Conservation (phyloP, 768 basidiomycete species). For the Mycena albidolilacea region DNA sequence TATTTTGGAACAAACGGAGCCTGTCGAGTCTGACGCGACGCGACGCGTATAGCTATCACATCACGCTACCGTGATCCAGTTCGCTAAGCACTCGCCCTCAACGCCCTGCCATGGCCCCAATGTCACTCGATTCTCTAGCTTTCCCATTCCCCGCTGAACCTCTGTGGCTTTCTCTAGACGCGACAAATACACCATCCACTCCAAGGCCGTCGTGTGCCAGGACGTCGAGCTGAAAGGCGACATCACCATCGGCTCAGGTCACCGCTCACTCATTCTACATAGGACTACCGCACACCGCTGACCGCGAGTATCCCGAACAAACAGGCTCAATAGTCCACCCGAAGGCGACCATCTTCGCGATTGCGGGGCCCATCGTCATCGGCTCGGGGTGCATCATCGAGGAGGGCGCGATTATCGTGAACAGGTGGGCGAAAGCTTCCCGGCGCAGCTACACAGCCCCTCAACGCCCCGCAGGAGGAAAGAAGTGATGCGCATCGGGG, state of each 20-base stretch:
- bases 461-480: conserved; percentile 63
- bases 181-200: conserved; percentile 92
- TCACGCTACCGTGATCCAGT: conserved; percentile 11
- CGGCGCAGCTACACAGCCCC: background rate
- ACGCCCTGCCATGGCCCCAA: conserved; percentile 46
- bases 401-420: conserved; percentile 91
- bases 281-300: background rate
- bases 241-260: conserved; percentile 91
- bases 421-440: conserved; percentile 64
- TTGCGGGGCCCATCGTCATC: conserved; percentile 92
- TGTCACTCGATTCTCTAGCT: conserved; percentile 35
- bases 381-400: conserved; percentile 93
- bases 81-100: conserved; percentile 5
- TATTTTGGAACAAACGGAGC: too few species aligned
- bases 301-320: background rate
- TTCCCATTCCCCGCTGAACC: conserved; percentile 15
- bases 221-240: conserved; percentile 96
- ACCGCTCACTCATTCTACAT: background rate
- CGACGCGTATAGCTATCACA: background rate
- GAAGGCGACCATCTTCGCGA: conserved; percentile 93
- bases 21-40: background rate
- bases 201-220: conserved; percentile 91
- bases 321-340: conserved; percentile 92
- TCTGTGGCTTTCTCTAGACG: conserved; percentile 63
- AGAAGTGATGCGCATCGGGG: conserved; percentile 93